Conservation (phyloP, 2,329 filamentous ascomycete genomes). For the Sphaerulina populicola region DNA sequence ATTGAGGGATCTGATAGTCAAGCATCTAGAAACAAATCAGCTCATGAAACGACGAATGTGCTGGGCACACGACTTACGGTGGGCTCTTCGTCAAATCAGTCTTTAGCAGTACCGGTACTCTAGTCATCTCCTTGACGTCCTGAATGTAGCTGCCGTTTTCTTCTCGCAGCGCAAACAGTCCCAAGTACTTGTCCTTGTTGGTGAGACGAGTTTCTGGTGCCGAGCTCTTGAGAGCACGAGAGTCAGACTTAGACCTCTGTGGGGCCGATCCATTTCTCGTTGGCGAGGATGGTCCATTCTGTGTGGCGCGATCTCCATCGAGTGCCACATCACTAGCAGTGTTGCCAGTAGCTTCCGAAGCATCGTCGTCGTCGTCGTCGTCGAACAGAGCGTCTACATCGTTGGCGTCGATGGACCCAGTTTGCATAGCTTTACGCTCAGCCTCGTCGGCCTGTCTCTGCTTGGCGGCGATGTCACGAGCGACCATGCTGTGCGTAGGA, state of each 20-base stretch:
- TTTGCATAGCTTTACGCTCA: conserved; percentile 86
- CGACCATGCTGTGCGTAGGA: conserved; percentile 52
- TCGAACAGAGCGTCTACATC: conserved; percentile 94
- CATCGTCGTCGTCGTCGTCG: conserved; percentile 61
- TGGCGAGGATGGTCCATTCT: conserved; percentile 90
- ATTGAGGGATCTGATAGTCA: conserved; percentile 77
- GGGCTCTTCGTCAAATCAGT: conserved; percentile 98
- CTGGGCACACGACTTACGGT: conserved; percentile 62
- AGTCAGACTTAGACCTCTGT: conserved; percentile 86
- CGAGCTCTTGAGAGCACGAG: conserved; percentile 71
- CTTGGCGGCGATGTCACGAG: conserved; percentile 71
- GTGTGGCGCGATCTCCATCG: conserved; percentile 71
- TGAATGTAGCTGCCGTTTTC: conserved; percentile 95
- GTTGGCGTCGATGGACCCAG: conserved; percentile 84
- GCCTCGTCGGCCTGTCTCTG: conserved; percentile 85
- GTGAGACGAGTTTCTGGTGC: conserved; percentile 69
- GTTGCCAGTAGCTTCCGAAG: conserved; percentile 79
- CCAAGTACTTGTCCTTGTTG: conserved; percentile 94
- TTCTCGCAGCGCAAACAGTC: conserved; percentile 80
- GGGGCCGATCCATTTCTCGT: conserved; percentile 65
- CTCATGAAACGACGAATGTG: background rate
- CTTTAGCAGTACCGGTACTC: conserved; percentile 95
- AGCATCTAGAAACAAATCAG: conserved; percentile 52
- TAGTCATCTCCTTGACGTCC: conserved; percentile 94
- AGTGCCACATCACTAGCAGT: conserved; percentile 79